phyloP scores from a whole-genome alignment of 495 filamentous ascomycete species.

The Aspergillus indologenus region DNA sequence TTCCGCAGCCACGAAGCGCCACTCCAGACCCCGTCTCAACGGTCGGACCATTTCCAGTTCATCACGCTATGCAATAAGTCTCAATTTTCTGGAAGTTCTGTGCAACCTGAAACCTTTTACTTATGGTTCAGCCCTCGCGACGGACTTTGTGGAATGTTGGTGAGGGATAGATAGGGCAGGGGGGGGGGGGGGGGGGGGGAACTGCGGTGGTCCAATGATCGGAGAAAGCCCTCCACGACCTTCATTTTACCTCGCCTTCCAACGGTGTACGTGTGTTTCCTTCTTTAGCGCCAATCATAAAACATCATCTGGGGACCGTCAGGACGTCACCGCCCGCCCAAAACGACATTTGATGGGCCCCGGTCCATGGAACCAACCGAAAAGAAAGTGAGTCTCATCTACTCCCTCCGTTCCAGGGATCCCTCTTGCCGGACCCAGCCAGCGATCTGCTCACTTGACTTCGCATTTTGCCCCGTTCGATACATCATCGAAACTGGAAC shows the following conservation, averaged over 20 bases:
- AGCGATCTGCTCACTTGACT: constrained; percentile 6
- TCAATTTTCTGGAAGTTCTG: constrained; percentile 4
- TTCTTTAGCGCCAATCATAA: constrained; percentile 1
- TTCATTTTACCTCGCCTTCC: not conserved
- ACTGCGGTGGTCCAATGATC: not conserved
- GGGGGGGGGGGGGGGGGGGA: no score
- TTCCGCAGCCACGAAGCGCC: constrained; percentile 6
- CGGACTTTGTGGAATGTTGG: not conserved
- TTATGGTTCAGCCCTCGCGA: not conserved
- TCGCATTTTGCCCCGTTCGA: not conserved
- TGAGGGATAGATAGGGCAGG: not conserved
- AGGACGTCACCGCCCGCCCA: constrained; percentile 8
- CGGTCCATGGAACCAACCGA: not conserved
- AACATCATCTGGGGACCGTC: not conserved
- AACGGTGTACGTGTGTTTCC: constrained; percentile 5
- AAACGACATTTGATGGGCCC: not conserved
- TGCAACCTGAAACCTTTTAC: not conserved
- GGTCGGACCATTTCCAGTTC: constrained; percentile 5
- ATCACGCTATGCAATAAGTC: not conserved
- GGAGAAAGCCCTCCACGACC: not conserved
- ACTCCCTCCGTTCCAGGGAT: not conserved
- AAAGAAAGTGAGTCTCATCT: constrained; percentile 1
- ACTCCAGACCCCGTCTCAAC: constrained; percentile 7
- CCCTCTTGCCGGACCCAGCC: constrained; percentile 1
- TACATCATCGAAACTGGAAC: constrained; percentile 4